These are phyloP conservation scores for Fusarium sp. DNA, from an alignment of 2,329 filamentous ascomycete genomes.

Conservation along the genomic window DNA sequence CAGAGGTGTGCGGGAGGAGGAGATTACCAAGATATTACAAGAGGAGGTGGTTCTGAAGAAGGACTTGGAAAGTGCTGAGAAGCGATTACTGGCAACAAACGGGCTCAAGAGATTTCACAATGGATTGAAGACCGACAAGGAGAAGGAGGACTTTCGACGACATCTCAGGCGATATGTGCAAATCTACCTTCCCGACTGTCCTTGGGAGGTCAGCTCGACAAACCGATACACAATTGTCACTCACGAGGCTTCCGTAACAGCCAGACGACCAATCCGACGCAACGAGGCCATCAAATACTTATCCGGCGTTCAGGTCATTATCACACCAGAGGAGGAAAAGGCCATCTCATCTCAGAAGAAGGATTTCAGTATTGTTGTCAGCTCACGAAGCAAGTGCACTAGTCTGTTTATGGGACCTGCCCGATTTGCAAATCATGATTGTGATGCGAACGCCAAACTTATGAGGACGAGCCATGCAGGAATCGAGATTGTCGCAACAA, in stretches of 20 bases:
- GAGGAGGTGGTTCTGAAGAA: constrained; percentile 79
- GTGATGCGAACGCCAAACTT: constrained; percentile 88
- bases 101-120: constrained; percentile 80
- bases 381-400: constrained; percentile 88
- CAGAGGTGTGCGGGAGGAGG: constrained; percentile 78
- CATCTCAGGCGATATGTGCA: constrained; percentile 92
- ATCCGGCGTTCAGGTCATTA: constrained; percentile 88
- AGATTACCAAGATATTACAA: constrained; percentile 71
- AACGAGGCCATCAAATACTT: constrained; percentile 93
- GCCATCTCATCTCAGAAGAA: constrained; percentile 84
- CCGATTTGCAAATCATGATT: constrained; percentile 97
- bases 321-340: constrained; percentile 91
- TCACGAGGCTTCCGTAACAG: constrained; percentile 89
- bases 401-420: constrained; percentile 95
- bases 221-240: constrained; percentile 94
- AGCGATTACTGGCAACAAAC: constrained; percentile 76
- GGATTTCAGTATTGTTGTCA: constrained; percentile 97
- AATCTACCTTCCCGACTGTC: constrained; percentile 93
- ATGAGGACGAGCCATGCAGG: constrained; percentile 86
- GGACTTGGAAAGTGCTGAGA: constrained; percentile 77
- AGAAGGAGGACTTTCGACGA: constrained; percentile 86
- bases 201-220: constrained; percentile 90
- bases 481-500: constrained; percentile 89
- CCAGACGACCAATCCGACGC: constrained; percentile 80
- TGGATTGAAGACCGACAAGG: constrained; percentile 77